Percentiles rank a stretch among this genome's conserved stretches.
These are phyloP conservation scores for Citrus inodora DNA, from an alignment of 345 rosid species.

Conservation along the genomic window DNA sequence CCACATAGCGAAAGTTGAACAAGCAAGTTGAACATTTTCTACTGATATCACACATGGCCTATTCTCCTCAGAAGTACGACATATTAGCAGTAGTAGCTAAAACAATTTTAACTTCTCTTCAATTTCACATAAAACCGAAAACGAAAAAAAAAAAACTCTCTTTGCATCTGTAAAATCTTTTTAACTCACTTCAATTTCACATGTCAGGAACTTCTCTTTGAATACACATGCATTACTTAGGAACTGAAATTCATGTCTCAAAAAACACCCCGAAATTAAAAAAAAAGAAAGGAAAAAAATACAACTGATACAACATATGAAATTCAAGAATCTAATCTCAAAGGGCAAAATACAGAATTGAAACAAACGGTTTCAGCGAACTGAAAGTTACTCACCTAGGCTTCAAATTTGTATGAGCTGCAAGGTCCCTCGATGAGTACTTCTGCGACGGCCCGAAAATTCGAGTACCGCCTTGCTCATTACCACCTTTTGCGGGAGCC, in stretches of 20 bases:
- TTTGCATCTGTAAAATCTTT: neutral
- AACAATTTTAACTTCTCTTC: neutral
- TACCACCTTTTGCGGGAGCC: constrained; percentile 99
- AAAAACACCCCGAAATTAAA: neutral
- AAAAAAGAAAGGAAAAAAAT: neutral
- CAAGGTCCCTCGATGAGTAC: constrained; percentile 91
- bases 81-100: neutral
- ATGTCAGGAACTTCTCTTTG: no score
- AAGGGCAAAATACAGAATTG: neutral
- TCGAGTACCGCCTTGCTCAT: constrained; percentile 96
- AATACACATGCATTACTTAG: neutral
- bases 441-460: constrained; percentile 98
- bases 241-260: neutral
- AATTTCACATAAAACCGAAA: neutral
- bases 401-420: constrained; percentile 82
- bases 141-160: neutral
- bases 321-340: neutral
- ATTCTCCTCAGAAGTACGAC: neutral
- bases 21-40: neutral
- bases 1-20: neutral
- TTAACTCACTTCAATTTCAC: neutral
- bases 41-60: neutral
- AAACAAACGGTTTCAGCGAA: neutral
- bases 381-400: constrained; percentile 48
- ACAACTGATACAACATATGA: neutral